phyloP scores from a whole-genome alignment of 1,284 basidiomycete genomes.

The Ustilago hordei region DNA sequence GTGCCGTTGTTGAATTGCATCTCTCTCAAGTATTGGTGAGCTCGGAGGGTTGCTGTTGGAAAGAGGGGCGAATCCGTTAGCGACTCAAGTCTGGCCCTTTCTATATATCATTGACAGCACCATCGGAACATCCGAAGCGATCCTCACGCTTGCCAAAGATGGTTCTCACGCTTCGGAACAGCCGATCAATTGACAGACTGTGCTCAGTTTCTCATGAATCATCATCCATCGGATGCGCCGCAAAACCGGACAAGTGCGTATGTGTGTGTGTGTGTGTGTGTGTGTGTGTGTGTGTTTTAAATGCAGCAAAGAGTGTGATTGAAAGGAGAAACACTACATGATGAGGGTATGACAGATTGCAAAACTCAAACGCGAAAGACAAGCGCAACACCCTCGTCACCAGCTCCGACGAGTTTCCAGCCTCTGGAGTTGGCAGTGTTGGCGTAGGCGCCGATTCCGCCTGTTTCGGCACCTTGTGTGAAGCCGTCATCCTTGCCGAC shows the following conservation, averaged over 20 bases:
- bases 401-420: constrained; percentile 67
- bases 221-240: constrained; percentile 12
- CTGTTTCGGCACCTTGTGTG: constrained; percentile 68
- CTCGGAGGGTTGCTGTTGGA: not conserved
- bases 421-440: constrained; percentile 50
- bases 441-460: constrained; percentile 63
- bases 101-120: constrained; percentile 16
- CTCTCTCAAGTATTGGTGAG: not conserved
- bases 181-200: not conserved
- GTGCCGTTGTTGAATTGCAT: constrained; percentile 9
- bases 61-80: not conserved
- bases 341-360: constrained; percentile 25
- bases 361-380: constrained; percentile 61
- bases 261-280: not conserved
- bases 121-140: constrained; percentile 23
- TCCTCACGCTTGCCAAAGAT: not conserved
- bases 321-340: not conserved
- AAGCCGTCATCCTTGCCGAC: constrained; percentile 72
- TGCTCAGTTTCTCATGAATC: constrained; percentile 4
- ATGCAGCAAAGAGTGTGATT: constrained; percentile 13
- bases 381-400: constrained; percentile 68
- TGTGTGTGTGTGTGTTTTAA: not conserved
- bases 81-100: not conserved
- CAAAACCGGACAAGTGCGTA: too few species aligned
- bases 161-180: not conserved